phyloP scores from a whole-genome alignment of 768 basidiomycete genomes.

The Xerocomellus intermedius region DNA sequence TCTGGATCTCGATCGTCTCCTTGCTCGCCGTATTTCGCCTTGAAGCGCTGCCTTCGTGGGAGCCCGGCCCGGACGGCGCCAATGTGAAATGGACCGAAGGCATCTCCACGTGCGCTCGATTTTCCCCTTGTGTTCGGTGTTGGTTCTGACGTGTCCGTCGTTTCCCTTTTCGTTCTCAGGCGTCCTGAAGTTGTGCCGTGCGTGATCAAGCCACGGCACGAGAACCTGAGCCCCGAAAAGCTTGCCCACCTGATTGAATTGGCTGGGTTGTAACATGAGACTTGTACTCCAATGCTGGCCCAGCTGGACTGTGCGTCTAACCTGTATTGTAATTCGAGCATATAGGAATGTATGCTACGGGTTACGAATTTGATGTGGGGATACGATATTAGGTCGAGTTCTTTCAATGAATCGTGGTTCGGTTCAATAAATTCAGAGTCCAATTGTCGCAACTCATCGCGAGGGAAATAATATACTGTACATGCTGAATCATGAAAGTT shows the following conservation, averaged over 20 bases:
- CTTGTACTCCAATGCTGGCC: not conserved
- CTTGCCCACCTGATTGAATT: conserved; percentile 11
- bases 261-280: conserved; percentile 5
- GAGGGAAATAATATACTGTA: conserved; percentile 27
- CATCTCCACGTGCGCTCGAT: conserved; percentile 19
- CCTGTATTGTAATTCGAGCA: too few species aligned
- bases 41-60: conserved; percentile 13
- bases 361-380: too few species aligned
- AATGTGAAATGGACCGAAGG: conserved; percentile 23
- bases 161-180: not conserved
- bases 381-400: not conserved
- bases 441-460: conserved; percentile 3
- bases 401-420: not conserved
- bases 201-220: conserved; percentile 8
- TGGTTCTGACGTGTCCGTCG: not conserved
- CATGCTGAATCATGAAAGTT: conserved; percentile 12
- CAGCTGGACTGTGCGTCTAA: not conserved
- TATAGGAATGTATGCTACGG: too few species aligned
- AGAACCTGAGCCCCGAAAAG: conserved; percentile 5
- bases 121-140: not conserved
- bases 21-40: conserved; percentile 19
- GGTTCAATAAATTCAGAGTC: not conserved
- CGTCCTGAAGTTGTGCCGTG: conserved; percentile 14
- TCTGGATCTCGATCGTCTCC: conserved; percentile 30
- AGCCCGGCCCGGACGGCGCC: conserved; percentile 18